Evolutionary conservation across 2,329 filamentous ascomycete genomes (phyloP).

Genomic region (Aspergillus caelatus): DNA sequence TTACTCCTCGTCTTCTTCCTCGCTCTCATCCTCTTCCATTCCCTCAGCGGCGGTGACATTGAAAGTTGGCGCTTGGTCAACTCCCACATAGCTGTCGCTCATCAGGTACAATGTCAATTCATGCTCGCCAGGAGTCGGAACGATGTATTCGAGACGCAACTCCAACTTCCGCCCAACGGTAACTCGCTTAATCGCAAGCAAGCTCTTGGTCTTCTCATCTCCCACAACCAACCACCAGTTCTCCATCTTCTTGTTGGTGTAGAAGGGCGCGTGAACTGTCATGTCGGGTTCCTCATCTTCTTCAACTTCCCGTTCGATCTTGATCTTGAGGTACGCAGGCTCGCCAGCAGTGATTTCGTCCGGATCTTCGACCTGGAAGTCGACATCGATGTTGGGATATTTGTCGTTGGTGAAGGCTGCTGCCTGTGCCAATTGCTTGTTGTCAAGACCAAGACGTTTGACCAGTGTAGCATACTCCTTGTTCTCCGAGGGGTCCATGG

Average conservation of each 20-base stretch:
- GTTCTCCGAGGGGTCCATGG: conserved; percentile 96
- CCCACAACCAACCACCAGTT: conserved; percentile 99
- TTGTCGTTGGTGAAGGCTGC: conserved; percentile 94
- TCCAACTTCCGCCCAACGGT: conserved; percentile 80
- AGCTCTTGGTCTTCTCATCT: conserved; percentile 82
- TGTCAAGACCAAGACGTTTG: conserved; percentile 74
- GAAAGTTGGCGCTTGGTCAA: conserved; percentile 94
- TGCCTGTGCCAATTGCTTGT: conserved; percentile 82
- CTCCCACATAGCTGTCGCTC: conserved; percentile 95
- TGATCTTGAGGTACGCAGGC: conserved; percentile 79
- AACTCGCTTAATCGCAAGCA: conserved; percentile 92
- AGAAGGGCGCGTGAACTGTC: conserved; percentile 93
- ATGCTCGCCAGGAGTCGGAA: conserved; percentile 83
- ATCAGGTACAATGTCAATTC: conserved; percentile 91
- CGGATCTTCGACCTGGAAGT: conserved; percentile 81
- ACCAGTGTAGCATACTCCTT: conserved; percentile 76
- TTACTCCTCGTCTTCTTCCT: conserved; percentile 71
- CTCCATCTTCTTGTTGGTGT: conserved; percentile 87
- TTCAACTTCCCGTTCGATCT: conserved; percentile 80
- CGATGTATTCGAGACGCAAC: conserved; percentile 82
- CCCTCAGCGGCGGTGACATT: conserved; percentile 83
- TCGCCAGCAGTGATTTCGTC: conserved; percentile 79
- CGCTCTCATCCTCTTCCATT: conserved; percentile 91
- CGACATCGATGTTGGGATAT: conserved; percentile 91
- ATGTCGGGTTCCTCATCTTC: conserved; percentile 74